Base-by-base conservation (phyloP, 2,329 filamentous ascomycete species). In the Fusarium musae region DNA sequence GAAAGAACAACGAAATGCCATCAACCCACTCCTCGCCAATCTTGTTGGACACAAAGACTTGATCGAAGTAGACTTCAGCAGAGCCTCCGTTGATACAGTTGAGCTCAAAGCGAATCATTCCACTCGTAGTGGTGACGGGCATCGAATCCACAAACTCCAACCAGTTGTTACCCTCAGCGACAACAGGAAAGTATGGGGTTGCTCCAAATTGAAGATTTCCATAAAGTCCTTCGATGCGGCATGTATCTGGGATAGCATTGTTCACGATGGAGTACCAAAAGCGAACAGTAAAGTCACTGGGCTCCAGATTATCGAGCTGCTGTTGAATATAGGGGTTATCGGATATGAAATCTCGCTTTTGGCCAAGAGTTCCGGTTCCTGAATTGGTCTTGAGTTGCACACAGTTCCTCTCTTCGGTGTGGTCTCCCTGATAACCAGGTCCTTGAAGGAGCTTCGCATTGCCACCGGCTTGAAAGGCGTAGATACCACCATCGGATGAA, bases 11-110 rank as follows among this genome's bases (percentile, higher is more conserved):
- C 2, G 75, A 75, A 8, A 77, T 71, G 5, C 42, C 56, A 9
- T 77, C 75, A 30, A 75, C 56, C 49, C 68, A 61, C 5, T 66
- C 65, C 4, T 76, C 71, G 2, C 47, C 69, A 3, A 76, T 69
- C 44, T 73, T 65, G 37, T 77, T 71, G 1, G 75, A 73, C 16
- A 77, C 59, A 44, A 77, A 77, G n/a, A 76, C 73, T 44, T 77
- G 71, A 6, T 77, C 75, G 32, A 77, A 69, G 42, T 63, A 71
- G n/a, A 74, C 66, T 42, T 73, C 60, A 6, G 75, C 75, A 57
- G 72, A 59, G 16, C 73, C 75, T 9, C 61, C 62, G 4, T 73
- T 56, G 28, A 63, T 30, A 44, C 75, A 77, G 15, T 60, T 62
- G 26, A 77, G 71, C 16, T 70, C 61, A 11, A 77, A 77, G 3